Conservation (phyloP, 2,329 filamentous ascomycete genomes). For the Clonostachys rosea region DNA sequence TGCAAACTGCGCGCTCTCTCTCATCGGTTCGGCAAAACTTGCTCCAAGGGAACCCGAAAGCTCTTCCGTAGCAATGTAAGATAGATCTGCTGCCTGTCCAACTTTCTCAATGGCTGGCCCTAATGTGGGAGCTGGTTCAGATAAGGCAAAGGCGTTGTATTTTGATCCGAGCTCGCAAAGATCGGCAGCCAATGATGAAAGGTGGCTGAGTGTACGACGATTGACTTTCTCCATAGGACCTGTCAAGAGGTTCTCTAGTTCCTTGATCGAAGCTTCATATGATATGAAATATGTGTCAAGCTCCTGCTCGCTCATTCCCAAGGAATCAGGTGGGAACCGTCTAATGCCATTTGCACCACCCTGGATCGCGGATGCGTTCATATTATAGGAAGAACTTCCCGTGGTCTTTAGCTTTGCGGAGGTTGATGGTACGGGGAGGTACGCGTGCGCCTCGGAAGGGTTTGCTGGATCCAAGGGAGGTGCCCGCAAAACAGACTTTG, state of each 20-base stretch:
- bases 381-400: slow-evolving; percentile 26
- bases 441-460: slow-evolving; percentile 79
- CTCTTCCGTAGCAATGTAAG: slow-evolving; percentile 93
- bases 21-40: slow-evolving; percentile 94
- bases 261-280: slow-evolving; percentile 88
- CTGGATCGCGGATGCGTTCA: slow-evolving; percentile 27
- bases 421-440: slow-evolving; percentile 76
- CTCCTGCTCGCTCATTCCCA: slow-evolving; percentile 78
- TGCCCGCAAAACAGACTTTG: slow-evolving; percentile 90
- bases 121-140: slow-evolving; percentile 83
- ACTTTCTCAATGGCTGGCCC: slow-evolving; percentile 91
- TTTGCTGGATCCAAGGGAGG: slow-evolving; percentile 96
- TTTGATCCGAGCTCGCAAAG: slow-evolving; percentile 91
- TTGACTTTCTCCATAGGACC: slow-evolving; percentile 98
- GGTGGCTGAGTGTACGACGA: slow-evolving; percentile 77
- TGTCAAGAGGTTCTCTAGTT: slow-evolving; percentile 81
- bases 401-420: slow-evolving; percentile 79
- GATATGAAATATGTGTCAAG: slow-evolving; percentile 94
- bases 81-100: slow-evolving; percentile 91
- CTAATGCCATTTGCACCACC: slow-evolving; percentile 57
- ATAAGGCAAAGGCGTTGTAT: slow-evolving; percentile 95
- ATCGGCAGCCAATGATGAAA: slow-evolving; percentile 80
- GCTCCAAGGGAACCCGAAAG: slow-evolving; percentile 83
- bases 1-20: slow-evolving; percentile 95
- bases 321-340: slow-evolving; percentile 77